Evolutionary conservation across 2,329 filamentous ascomycete genomes (phyloP).

Genomic region (Didymella lethalis): DNA sequence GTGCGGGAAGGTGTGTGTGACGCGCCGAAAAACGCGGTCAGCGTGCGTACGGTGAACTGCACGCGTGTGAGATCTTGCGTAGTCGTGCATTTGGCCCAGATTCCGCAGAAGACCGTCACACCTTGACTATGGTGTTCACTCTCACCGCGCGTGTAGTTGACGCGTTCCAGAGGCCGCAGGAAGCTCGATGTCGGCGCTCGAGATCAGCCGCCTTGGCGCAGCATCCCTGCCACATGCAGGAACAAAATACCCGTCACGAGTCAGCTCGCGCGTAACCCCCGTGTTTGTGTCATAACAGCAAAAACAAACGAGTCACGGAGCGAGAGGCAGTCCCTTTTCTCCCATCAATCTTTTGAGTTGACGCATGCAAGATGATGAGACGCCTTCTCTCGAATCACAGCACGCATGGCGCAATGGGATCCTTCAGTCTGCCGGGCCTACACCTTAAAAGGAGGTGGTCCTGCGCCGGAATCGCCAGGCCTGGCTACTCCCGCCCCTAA

Average conservation of each 20-base stretch:
- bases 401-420: not conserved
- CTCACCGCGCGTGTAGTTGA: conserved; percentile 10
- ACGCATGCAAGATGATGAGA: not conserved
- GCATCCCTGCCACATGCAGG: conserved; percentile 19
- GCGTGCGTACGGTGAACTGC: conserved; percentile 15
- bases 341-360: not conserved
- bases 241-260: conserved; percentile 11
- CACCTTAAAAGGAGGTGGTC: not conserved
- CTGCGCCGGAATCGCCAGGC: conserved; percentile 6
- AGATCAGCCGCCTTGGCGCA: not conserved
- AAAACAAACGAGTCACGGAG: conserved; percentile 8
- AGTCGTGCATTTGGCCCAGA: conserved; percentile 11
- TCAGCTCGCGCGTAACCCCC: conserved; percentile 14
- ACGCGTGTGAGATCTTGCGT: conserved; percentile 18
- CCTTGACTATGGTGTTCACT: conserved; percentile 17
- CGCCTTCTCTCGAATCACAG: not conserved
- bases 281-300: conserved; percentile 9
- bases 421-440: not conserved
- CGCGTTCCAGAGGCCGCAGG: conserved; percentile 12
- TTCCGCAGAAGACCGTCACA: not conserved
- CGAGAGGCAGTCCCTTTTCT: not conserved
- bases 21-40: conserved; percentile 13
- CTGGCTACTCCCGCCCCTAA: conserved; percentile 21
- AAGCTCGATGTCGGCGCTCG: not conserved
- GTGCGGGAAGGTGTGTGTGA: conserved; percentile 17